These are phyloP conservation scores for Elsinoe batatas DNA, from an alignment of 2,329 filamentous ascomycete species.

Conservation along the genomic window DNA sequence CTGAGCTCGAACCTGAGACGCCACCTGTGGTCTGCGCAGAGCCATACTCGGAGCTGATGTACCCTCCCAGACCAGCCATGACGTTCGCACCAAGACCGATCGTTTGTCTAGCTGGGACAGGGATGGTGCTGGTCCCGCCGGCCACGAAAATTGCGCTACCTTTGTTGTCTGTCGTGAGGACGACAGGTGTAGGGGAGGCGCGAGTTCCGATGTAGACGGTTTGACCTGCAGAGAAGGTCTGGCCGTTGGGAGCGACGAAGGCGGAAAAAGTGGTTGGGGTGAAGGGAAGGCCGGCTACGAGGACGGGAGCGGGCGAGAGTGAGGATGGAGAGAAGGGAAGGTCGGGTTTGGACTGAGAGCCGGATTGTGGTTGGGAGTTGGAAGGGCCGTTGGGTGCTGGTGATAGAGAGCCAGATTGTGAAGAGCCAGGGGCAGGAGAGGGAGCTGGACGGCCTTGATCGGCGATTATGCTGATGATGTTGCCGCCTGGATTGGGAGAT, in stretches of 20 bases:
- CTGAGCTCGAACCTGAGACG: neutral
- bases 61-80: slow-evolving; percentile 1
- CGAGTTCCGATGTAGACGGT: slow-evolving; percentile 1
- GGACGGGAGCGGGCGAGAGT: neutral
- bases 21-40: neutral
- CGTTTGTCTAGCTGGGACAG: neutral
- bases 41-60: neutral
- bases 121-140: neutral
- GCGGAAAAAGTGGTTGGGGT: neutral
- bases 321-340: neutral
- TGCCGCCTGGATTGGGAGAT: neutral
- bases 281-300: slow-evolving; percentile 5
- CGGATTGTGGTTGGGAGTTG: neutral
- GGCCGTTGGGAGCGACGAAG: slow-evolving; percentile 8
- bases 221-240: slow-evolving; percentile 1
- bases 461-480: slow-evolving; percentile 10
- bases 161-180: slow-evolving; percentile 2
- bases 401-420: neutral
- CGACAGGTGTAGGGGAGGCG: slow-evolving; percentile 4
- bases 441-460: slow-evolving; percentile 1
- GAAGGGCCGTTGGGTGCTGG: neutral
- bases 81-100: neutral
- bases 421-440: neutral
- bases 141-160: neutral
- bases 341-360: neutral